Base-by-base conservation (phyloP, 176 grass and related monocot species). In the Zoysia japonica region DNA sequence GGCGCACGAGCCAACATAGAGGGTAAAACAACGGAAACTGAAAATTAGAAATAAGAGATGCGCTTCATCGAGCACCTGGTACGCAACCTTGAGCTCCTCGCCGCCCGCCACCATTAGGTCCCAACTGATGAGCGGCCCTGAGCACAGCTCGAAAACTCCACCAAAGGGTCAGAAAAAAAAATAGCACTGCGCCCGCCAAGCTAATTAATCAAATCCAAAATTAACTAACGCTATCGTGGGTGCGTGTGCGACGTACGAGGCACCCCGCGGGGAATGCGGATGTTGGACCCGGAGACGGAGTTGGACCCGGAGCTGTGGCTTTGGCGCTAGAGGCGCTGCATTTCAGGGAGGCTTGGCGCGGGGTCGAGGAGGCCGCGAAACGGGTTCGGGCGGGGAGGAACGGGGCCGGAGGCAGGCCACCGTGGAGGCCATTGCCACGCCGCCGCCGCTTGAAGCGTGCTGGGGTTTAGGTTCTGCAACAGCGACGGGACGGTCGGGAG, bases 1-100 rank as follows among this genome's bases (percentile, higher is more conserved):
- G 28, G 39, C 1, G 19, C 51, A 53, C 62, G 61, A 63, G 13
- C 61, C 46, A 3, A 1, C 19, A 65, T 42, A 1, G 11, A 49
- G 6, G 61, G 9, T 16, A 51, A 13, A 46, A 20, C 3, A 12
- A 67, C 68, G 49, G 75, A 61, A 48, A 67, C 50, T 28, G 40
- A 75, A 69, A 55, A 48, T 11, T 10, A 0, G 42, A 76, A 3
- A 49, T 41, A 2, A 20, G 28, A 14, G 15, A 43, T 14, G 60
- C 50, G 50, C 75, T 83, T 76, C 76, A 19, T 74, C 78, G 73
- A 81, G 61, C 65, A 94, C 86, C 92, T 94, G 92, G 72, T 94
- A 94, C 43, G 92, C 92, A 71, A 91, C 92, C 82, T 82, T 84
- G 61, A 94, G 87, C 36, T 71, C 85, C 62, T 83, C 47, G 44